phyloP scores from a whole-genome alignment of 768 basidiomycete species.

The Fomitopsis serialis region DNA sequence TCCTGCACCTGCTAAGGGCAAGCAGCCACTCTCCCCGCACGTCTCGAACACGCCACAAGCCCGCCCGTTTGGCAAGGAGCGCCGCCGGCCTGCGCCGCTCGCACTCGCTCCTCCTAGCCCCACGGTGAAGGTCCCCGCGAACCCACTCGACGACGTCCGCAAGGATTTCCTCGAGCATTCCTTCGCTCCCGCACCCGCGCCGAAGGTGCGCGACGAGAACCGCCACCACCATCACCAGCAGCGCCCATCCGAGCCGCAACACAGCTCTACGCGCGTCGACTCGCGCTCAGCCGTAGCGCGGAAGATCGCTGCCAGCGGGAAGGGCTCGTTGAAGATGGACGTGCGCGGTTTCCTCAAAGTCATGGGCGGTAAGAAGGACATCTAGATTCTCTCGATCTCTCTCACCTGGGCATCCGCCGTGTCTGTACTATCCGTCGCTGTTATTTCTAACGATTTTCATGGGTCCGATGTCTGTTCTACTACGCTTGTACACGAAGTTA shows the following conservation, averaged over 20 bases:
- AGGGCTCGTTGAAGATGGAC: slow-evolving; percentile 18
- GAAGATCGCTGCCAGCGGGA: slow-evolving; percentile 14
- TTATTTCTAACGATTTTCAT: background rate
- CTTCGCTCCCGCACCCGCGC: slow-evolving; percentile 30
- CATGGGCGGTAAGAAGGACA: slow-evolving; percentile 19
- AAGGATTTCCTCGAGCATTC: slow-evolving; percentile 40
- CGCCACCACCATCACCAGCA: slow-evolving; percentile 1
- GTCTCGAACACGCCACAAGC: slow-evolving; percentile 3
- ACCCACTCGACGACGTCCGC: slow-evolving; percentile 32
- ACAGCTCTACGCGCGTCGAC: slow-evolving; percentile 7
- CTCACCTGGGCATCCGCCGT: background rate
- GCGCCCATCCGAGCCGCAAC: background rate
- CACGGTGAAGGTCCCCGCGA: slow-evolving; percentile 25
- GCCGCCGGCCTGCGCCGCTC: slow-evolving; percentile 39
- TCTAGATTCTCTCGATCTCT: slow-evolving; percentile 4
- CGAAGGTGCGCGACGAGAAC: background rate
- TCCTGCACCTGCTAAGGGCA: slow-evolving; percentile 9
- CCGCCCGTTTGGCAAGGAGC: slow-evolving; percentile 22
- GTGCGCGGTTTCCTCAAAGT: slow-evolving; percentile 28
- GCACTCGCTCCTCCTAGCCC: slow-evolving; percentile 30
- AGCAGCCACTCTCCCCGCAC: slow-evolving; percentile 10
- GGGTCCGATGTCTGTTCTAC: background rate
- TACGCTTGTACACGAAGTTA: background rate
- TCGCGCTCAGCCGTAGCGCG: slow-evolving; percentile 14
- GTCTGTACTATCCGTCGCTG: background rate